Evolutionary conservation across 2,329 filamentous ascomycete genomes (phyloP), one percentile per base, ranked within the genome.

Genomic region (Trichoderma semiorbis): DNA sequence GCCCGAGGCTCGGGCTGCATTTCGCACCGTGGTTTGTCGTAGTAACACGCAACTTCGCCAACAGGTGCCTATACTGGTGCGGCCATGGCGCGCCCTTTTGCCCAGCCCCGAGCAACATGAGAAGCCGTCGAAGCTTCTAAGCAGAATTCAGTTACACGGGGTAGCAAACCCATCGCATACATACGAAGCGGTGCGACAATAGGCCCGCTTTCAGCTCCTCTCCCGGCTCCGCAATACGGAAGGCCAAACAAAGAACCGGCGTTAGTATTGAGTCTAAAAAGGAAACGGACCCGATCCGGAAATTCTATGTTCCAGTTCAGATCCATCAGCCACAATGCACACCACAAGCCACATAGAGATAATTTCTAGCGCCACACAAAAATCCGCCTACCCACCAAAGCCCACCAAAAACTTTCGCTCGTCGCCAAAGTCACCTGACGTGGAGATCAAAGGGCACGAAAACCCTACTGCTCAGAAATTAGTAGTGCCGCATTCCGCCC

Each of bases 381-480:
- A 7, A 55, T 34, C 10, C 8, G 16, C 14, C 32, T 36, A 36
- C 14, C 34, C 34, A 24, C 47, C 24, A 26, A 30, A 43, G 47
- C 47, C 12, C 12, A 43, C 18, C 12, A 26, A 53, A 66, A 36
- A 53, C 57, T 58, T 47, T 61, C 26, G 7, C 26, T 32, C 64
- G 63, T 73, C 72, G 72, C 58, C 72, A 72, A 73, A 55, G 75
- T 79, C 79, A 80, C 78, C 75, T 81, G 80, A 81, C 73, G 61
- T 74, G 75, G 76, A 76, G 75, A 77, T 75, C 75, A 77, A 78
- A 83, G 81, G 81, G 81, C 81, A 82, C 74, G 75, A 77, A 81
- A 83, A 81, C 81, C 81, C 81, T 83, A 83, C 77, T 69, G 74
- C 71, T n/a, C 75, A 77, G 81, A 79, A 78, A 79, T 79, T 79